Conservation (phyloP, 176 grass and related monocot species). For the Rhipidocladum racemiflorum region DNA sequence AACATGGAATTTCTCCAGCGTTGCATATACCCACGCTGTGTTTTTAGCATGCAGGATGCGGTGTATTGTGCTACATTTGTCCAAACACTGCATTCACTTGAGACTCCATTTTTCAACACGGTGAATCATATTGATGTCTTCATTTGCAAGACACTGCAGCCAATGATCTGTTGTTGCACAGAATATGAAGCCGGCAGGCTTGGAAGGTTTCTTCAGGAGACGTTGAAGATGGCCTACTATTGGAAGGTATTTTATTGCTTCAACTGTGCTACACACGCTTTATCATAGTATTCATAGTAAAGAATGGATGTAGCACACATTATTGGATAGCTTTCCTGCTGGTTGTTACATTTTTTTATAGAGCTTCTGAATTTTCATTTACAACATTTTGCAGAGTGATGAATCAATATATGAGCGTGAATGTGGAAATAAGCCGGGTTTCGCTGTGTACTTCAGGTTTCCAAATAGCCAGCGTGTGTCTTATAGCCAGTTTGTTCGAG, state of each 20-base stretch:
- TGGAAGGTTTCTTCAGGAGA: conserved; percentile 94
- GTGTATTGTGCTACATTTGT: conserved; percentile 97
- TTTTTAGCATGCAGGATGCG: conserved; percentile 87
- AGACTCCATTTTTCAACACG: conserved; percentile 89
- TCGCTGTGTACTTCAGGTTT: conserved; percentile 79
- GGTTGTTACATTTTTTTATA: conserved; percentile 27
- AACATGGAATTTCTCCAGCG: conserved; percentile 97
- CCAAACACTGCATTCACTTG: conserved; percentile 78
- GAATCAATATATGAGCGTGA: conserved; percentile 96
- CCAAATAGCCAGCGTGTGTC: conserved; percentile 87
- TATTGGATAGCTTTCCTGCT: neutral
- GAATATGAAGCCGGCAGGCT: conserved; percentile 94
- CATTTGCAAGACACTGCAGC: conserved; percentile 92
- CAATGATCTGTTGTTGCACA: conserved; percentile 98
- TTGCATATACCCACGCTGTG: conserved; percentile 86
- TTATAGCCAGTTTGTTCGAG: conserved; percentile 78
- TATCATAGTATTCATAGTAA: conserved; percentile 3
- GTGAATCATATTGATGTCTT: conserved; percentile 91
- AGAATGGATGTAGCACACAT: neutral
- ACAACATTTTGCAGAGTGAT: conserved; percentile 64
- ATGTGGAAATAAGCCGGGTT: conserved; percentile 96
- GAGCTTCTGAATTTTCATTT: conserved; percentile 26
- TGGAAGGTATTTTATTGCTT: conserved; percentile 79
- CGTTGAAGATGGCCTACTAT: conserved; percentile 89
- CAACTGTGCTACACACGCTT: conserved; percentile 1